Evolutionary conservation across 1,139 yeast species (phyloP).

Genomic region (Candida pseudocylindracea): DNA sequence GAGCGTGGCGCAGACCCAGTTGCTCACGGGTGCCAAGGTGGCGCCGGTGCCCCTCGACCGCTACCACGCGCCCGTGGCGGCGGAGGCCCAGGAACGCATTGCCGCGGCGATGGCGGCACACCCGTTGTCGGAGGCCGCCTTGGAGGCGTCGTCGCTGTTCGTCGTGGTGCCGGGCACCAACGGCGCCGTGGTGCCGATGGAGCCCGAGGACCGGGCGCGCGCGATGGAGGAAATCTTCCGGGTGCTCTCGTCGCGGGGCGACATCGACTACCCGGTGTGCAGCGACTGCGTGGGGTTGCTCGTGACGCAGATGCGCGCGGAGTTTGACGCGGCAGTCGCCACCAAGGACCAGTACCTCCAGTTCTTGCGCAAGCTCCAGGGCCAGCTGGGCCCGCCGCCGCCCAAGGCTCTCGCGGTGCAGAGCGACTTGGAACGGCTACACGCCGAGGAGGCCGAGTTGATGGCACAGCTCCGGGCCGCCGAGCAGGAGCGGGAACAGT

Average conservation of each 20-base stretch:
- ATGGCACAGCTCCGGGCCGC: conserved; percentile 15
- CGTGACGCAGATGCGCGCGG: conserved; percentile 41
- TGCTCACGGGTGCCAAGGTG: too few species aligned
- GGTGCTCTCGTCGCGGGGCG: conserved; percentile 34
- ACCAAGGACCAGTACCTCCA: conserved; percentile 66
- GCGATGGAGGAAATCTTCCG: conserved; percentile 43
- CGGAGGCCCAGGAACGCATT: too few species aligned
- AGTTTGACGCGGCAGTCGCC: conserved; percentile 50
- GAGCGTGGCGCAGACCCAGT: too few species aligned
- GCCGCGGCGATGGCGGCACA: too few species aligned
- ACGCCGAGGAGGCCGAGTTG: conserved; percentile 15
- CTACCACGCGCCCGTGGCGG: too few species aligned
- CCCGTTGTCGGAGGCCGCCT: too few species aligned
- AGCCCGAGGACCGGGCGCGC: conserved; percentile 13
- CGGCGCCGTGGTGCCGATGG: conserved; percentile 2
- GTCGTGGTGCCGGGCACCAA: neutral
- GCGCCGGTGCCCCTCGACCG: too few species aligned
- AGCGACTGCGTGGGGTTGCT: conserved; percentile 58
- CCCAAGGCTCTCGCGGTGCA: conserved; percentile 17
- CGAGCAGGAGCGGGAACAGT: conserved; percentile 15
- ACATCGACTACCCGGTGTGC: conserved; percentile 78
- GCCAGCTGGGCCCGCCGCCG: conserved; percentile 11
- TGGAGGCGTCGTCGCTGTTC: neutral
- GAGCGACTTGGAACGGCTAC: conserved; percentile 21
- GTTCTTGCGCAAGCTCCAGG: conserved; percentile 42